Percentiles rank a stretch among this genome's conserved stretches.
Evolutionary conservation across 2,329 filamentous ascomycete species (phyloP).

Genomic region (Coleophoma eucalyptorum): DNA sequence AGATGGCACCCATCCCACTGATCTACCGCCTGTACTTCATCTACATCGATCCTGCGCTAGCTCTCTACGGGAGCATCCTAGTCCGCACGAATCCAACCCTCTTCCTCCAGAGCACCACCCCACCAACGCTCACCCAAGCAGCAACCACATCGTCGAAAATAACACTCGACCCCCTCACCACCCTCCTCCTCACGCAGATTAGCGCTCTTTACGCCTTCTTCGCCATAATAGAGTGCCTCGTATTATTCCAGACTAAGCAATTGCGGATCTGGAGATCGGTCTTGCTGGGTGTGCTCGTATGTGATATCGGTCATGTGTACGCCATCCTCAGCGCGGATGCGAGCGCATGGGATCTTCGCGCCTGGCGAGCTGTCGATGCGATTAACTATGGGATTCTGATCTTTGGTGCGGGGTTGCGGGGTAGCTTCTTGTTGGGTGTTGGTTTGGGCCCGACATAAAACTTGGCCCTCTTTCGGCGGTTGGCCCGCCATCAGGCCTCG

Average conservation of each 20-base stretch:
- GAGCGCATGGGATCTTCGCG: slow-evolving; percentile 23
- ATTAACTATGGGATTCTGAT: slow-evolving; percentile 30
- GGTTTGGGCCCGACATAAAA: slow-evolving; percentile 15
- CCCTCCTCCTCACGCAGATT: slow-evolving; percentile 23
- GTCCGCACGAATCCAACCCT: slow-evolving; percentile 10
- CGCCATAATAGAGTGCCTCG: slow-evolving; percentile 23
- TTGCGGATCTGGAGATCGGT: slow-evolving; percentile 24
- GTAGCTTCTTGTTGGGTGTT: slow-evolving; percentile 30
- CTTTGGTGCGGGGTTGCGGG: slow-evolving; percentile 26
- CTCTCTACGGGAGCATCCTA: slow-evolving; percentile 18
- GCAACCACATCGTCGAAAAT: neutral
- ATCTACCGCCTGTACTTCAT: slow-evolving; percentile 22
- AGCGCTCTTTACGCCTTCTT: slow-evolving; percentile 25
- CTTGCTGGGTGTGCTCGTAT: slow-evolving; percentile 17
- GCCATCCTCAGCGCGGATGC: slow-evolving; percentile 22
- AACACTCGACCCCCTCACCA: slow-evolving; percentile 11
- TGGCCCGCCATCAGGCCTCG: no score
- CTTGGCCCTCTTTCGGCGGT: no score
- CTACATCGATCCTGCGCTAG: slow-evolving; percentile 18
- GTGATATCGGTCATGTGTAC: slow-evolving; percentile 27
- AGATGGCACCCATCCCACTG: slow-evolving; percentile 16
- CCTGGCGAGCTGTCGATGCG: slow-evolving; percentile 25
- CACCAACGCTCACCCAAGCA: slow-evolving; percentile 10
- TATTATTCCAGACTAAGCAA: slow-evolving; percentile 22
- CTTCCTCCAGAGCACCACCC: slow-evolving; percentile 17